These are phyloP conservation scores for Pythium sp. DNA, from an alignment of 352 stramenopile species.

Conservation along the genomic window DNA sequence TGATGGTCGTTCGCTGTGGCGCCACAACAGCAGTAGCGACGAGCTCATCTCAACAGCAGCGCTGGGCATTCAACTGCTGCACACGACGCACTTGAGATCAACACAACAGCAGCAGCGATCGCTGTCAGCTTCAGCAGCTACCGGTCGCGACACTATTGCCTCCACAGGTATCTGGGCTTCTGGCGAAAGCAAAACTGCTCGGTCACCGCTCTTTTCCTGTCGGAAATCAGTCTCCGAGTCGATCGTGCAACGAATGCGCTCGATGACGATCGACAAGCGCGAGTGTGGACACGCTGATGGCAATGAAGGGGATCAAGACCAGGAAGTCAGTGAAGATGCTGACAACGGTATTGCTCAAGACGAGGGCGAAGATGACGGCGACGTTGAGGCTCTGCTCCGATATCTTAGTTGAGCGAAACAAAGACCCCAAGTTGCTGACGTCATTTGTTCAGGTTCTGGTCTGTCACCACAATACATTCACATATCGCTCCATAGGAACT, in stretches of 20 bases:
- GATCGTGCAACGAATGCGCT: constrained; percentile 12
- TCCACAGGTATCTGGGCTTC: background rate
- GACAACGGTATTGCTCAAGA: background rate
- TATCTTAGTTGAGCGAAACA: background rate
- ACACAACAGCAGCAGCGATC: background rate
- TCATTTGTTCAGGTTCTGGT: no score
- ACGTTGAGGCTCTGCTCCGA: background rate
- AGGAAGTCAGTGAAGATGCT: background rate
- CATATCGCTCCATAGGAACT: no score
- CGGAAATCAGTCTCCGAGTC: constrained; percentile 4
- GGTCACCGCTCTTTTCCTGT: background rate
- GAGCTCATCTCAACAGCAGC: background rate
- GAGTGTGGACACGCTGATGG: background rate
- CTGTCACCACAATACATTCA: no score
- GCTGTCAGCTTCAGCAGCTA: background rate
- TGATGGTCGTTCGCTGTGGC: background rate
- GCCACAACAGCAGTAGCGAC: constrained; percentile 2
- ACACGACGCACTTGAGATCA: background rate
- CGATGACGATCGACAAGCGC: constrained; percentile 4
- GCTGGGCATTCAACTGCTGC: background rate
- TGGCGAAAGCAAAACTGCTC: background rate
- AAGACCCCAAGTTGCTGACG: no score
- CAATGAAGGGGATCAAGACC: background rate
- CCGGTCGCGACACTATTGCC: no score
- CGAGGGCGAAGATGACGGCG: background rate